Evolutionary conservation across 1,284 basidiomycete genomes (phyloP), one percentile per base, ranked within the genome.

Genomic region (Apiotrichum montevideense): DNA sequence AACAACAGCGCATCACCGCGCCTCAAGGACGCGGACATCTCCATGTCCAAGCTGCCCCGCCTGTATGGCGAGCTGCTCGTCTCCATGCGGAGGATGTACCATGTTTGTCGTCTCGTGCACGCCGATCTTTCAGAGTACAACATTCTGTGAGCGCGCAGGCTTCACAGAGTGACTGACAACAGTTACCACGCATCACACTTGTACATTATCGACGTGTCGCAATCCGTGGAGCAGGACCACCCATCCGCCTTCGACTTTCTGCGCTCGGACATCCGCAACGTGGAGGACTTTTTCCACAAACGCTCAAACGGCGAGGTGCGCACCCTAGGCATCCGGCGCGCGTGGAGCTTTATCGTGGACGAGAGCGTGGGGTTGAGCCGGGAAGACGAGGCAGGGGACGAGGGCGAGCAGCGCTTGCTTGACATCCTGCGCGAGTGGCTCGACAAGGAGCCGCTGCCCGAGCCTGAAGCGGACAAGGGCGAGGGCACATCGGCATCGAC

Each of bases 91-190:
- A 83, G 81, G 59, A 88, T 98, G 81, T 99, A 87, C 76, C 87
- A 91, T 65, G 80, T 82, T 40, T 98, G 96, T 81, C 87, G 86
- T 58, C 84, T 99, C 54, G 95, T 99, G 0, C 96, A 99, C 68
- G 96, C 96, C 55, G 96, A 99, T 80, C 80, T 99, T 57, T 93
- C 89, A 59, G 96, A 99, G 76, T 99, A 98, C 83, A 99, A 99
- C 73, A 87, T 99, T 63, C 82, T 99, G 68, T 93, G 84, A 77
- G 82, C 85, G 3, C 62, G 92, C 13, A 10, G 10, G 33, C 33
- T 32, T 3, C 8, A 6, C 8, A 45, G 6, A 10, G 21, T 10
- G 11, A 32, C 8, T 32, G 6, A 32, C 15, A 6, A 7, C 61
- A 80, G 79, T 11, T 81, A 80, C 58, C 83, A 84, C 67, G 63